A percentile compares a stretch with the other conserved stretches of the same genome.
phyloP scores from a whole-genome alignment of 1,139 yeast species.

The Yamadazyma jaroonii region DNA sequence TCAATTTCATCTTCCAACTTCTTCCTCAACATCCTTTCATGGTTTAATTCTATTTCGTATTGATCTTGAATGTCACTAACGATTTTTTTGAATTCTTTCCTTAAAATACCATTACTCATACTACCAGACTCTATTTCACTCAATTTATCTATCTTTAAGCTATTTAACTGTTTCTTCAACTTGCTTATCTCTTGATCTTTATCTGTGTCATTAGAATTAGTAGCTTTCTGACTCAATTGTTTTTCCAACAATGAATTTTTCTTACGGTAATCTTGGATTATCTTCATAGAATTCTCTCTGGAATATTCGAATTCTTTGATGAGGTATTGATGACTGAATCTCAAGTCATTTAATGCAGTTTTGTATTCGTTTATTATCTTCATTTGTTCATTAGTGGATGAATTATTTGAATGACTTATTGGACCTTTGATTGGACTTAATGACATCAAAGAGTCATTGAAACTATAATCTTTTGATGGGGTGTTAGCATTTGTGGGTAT shows the following conservation, averaged over 20 bases:
- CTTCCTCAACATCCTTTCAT: slow-evolving; percentile 54
- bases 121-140: slow-evolving; percentile 22
- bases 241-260: slow-evolving; percentile 45
- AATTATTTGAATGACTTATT: background rate
- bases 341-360: slow-evolving; percentile 58
- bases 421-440: slow-evolving; percentile 18
- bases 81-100: slow-evolving; percentile 70
- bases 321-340: slow-evolving; percentile 62
- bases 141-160: slow-evolving; percentile 48
- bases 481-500: slow-evolving; percentile 16
- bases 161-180: slow-evolving; percentile 46
- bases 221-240: slow-evolving; percentile 30
- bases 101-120: slow-evolving; percentile 47
- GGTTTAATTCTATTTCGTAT: slow-evolving; percentile 56
- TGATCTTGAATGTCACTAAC: slow-evolving; percentile 61
- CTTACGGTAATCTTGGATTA: slow-evolving; percentile 48
- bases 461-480: slow-evolving; percentile 8
- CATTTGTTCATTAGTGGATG: slow-evolving; percentile 14
- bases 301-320: slow-evolving; percentile 61
- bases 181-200: slow-evolving; percentile 46
- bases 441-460: slow-evolving; percentile 22
- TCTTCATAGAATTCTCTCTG: slow-evolving; percentile 45
- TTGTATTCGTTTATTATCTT: slow-evolving; percentile 41
- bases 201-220: slow-evolving; percentile 10
- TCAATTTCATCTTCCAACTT: slow-evolving; percentile 41